Evolutionary conservation across 2,329 filamentous ascomycete genomes (phyloP), one percentile per base, ranked within the genome.

Genomic region (Graphium sp.): DNA sequence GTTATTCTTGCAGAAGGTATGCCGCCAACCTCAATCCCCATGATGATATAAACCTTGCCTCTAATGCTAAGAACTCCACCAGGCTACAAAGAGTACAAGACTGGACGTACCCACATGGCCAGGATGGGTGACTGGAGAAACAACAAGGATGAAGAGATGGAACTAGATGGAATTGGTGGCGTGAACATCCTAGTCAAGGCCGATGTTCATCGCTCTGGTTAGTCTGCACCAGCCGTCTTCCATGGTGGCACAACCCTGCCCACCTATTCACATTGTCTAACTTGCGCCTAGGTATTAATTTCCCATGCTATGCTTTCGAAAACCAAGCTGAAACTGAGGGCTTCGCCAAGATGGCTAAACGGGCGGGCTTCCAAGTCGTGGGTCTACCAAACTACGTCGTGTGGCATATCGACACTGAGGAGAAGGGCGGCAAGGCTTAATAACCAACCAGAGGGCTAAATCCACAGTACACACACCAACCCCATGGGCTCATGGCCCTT

Each of bases 301-400:
- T 98, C 53, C 89, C 89, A 7, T 75, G 74, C 48, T 98, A 98
- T 46, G 69, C 89, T 4, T 98, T 98, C 49, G 89, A 98, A 51
- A 95, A 98, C 53, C 89, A 98, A 58, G 89, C 89, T 37, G 89
- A 98, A 55, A 98, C 89, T 5, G 89, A 98, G 56, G 89, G 89
- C 6, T 98, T 98, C 46, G 89, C 89, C 21, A 93, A 91, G 52
- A 98, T 98, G 89, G 89, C 89, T 34, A 94, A 91, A 59, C 68
- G 84, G 37, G 89, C 89, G 12, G 89, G 89, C 24, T 95, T 94
- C 49, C 67, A 82, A 45, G 89, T 98, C 16, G 70, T 83, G 40
- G 89, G 89, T 25, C 61, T 98, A 32, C 89, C 87, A 23, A 98
- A 98, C 52, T 98, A 98, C 49, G 76, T 98, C 28, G 87, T 98